A percentile compares a stretch with the other conserved stretches of the same genome.
Evolutionary conservation across 164 flowering plant genomes (phyloP).

Genomic region (Liriodendron chinense): DNA sequence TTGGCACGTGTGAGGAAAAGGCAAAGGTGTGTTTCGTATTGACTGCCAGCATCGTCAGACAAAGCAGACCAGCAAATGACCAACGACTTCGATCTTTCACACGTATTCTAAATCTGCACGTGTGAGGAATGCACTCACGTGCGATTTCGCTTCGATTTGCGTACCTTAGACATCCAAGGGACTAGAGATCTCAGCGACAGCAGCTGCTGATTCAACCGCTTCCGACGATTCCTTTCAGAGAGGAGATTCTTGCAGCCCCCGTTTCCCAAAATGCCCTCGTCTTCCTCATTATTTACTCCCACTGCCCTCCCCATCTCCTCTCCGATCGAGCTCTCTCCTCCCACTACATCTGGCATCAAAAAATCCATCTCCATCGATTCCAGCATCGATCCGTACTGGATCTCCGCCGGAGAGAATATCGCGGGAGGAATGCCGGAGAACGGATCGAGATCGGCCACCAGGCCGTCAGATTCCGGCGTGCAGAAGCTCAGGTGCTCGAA

Average conservation of each 20-base stretch:
- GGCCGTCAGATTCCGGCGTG: neutral
- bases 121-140: too few relatives aligned
- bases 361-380: slow-evolving; percentile 3
- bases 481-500: neutral
- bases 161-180: slow-evolving; percentile 31
- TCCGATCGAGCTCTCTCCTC: neutral
- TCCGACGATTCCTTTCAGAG: slow-evolving; percentile 32
- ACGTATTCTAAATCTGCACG: neutral
- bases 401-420: slow-evolving; percentile 6
- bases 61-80: neutral
- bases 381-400: slow-evolving; percentile 6
- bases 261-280: slow-evolving; percentile 1
- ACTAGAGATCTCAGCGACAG: slow-evolving; percentile 27
- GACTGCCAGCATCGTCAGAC: too few relatives aligned
- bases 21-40: neutral
- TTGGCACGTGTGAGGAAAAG: too few relatives aligned
- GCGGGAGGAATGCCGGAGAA: neutral
- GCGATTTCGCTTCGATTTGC: neutral
- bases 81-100: neutral
- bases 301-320: neutral
- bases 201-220: slow-evolving; percentile 24
- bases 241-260: slow-evolving; percentile 21
- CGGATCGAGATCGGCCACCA: neutral
- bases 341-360: neutral
- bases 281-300: neutral